Conservation (phyloP, 352 stramenopile species). For the Pythium plurisporium region DNA sequence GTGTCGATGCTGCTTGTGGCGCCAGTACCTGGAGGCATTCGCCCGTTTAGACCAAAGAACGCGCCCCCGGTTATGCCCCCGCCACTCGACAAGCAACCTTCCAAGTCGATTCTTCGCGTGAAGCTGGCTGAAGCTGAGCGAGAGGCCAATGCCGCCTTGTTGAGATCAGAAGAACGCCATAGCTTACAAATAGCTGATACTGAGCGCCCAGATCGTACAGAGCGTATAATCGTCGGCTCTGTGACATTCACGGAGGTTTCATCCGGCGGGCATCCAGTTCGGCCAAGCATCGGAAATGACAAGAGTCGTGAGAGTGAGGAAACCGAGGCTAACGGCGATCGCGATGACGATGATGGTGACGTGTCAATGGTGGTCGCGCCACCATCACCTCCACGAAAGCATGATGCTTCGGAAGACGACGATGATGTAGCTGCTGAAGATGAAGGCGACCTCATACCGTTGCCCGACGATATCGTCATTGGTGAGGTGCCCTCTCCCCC, state of each 20-base stretch:
- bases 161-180: neutral
- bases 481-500: neutral
- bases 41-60: neutral
- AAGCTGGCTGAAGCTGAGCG: constrained; percentile 15
- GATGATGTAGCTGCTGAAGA: neutral
- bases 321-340: neutral
- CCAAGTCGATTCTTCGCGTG: constrained; percentile 23
- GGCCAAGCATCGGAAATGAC: neutral
- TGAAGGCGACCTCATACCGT: neutral
- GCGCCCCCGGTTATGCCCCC: neutral
- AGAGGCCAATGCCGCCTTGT: neutral
- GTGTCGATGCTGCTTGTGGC: constrained; percentile 18
- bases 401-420: constrained; percentile 16
- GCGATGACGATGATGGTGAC: constrained; percentile 6
- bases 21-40: neutral
- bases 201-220: neutral
- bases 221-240: neutral
- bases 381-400: constrained; percentile 19
- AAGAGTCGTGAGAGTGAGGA: neutral
- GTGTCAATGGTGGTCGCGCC: constrained; percentile 4
- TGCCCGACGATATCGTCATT: constrained; percentile 12
- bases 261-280: neutral
- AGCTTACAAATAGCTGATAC: neutral
- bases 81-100: constrained; percentile 2
- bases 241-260: neutral